Percentiles rank a stretch among this genome's conserved stretches.
These are phyloP conservation scores for Phellopilus nigrolimitatus DNA, from an alignment of 1,284 basidiomycete genomes.

Conservation along the genomic window DNA sequence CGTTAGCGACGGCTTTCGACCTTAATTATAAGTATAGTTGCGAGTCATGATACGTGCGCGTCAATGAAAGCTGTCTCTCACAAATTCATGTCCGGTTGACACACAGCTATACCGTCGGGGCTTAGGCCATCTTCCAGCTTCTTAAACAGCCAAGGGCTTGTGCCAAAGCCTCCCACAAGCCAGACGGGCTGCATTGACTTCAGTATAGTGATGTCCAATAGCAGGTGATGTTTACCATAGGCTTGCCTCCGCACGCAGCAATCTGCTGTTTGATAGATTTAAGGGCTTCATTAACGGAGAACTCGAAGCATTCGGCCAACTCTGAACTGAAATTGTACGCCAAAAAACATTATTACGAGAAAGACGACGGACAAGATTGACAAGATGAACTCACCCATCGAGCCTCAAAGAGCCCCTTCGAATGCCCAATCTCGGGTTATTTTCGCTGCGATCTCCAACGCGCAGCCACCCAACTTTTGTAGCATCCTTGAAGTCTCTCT, in stretches of 20 bases:
- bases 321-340: too few species aligned
- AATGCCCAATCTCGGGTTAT: slow-evolving; percentile 61
- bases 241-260: slow-evolving; percentile 54
- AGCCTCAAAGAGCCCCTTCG: slow-evolving; percentile 64
- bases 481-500: slow-evolving; percentile 53
- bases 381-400: slow-evolving; percentile 45
- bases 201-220: background rate
- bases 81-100: slow-evolving; percentile 72
- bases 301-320: slow-evolving; percentile 68
- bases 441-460: slow-evolving; percentile 71
- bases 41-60: slow-evolving; percentile 5
- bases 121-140: slow-evolving; percentile 63
- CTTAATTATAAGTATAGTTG: slow-evolving; percentile 31
- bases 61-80: slow-evolving; percentile 45
- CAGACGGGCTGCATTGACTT: slow-evolving; percentile 53
- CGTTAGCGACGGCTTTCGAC: slow-evolving; percentile 76
- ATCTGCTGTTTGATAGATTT: slow-evolving; percentile 64
- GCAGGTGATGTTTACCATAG: slow-evolving; percentile 37
- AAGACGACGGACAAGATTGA: background rate
- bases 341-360: slow-evolving; percentile 33
- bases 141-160: slow-evolving; percentile 69
- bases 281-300: slow-evolving; percentile 68
- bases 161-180: slow-evolving; percentile 75
- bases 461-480: slow-evolving; percentile 61
- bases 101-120: slow-evolving; percentile 52